phyloP scores from a whole-genome alignment of 2,329 filamentous ascomycete species.

The Cordyceps pruinosa region DNA sequence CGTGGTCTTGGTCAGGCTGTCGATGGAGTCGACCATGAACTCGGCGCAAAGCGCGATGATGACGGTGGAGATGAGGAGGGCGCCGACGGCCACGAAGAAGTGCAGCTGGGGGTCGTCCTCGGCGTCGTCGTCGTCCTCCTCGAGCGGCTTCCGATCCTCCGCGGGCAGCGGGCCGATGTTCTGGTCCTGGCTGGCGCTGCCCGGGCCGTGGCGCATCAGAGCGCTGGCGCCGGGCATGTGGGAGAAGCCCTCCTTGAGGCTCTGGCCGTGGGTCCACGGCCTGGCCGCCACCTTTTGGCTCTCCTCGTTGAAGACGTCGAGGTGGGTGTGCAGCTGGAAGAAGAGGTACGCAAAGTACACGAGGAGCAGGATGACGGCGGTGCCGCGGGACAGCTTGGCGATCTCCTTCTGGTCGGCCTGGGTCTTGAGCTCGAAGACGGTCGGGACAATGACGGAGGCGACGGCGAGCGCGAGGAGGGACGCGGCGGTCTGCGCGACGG shows the following conservation, averaged over 20 bases:
- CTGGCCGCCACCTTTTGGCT: constrained; percentile 67
- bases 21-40: constrained; percentile 69
- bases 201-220: constrained; percentile 27
- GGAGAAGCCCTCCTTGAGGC: constrained; percentile 34
- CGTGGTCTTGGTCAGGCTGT: constrained; percentile 54
- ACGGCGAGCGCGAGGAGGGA: constrained; percentile 74
- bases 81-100: constrained; percentile 63
- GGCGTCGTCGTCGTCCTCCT: constrained; percentile 59
- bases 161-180: constrained; percentile 40
- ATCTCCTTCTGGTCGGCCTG: constrained; percentile 41
- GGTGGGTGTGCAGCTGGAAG: constrained; percentile 87
- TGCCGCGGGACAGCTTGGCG: constrained; percentile 61
- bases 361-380: constrained; percentile 71
- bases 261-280: constrained; percentile 34
- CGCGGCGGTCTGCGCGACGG: constrained; percentile 83
- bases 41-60: constrained; percentile 77
- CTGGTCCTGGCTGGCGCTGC: constrained; percentile 28
- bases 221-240: constrained; percentile 26
- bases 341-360: constrained; percentile 79
- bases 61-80: constrained; percentile 65
- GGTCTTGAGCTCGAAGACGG: constrained; percentile 62
- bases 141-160: constrained; percentile 26
- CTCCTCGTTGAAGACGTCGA: constrained; percentile 69
- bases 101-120: constrained; percentile 68
- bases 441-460: constrained; percentile 79